Evolutionary conservation across 208 protist genomes (phyloP).

Genomic region (Leishmania tropica): DNA sequence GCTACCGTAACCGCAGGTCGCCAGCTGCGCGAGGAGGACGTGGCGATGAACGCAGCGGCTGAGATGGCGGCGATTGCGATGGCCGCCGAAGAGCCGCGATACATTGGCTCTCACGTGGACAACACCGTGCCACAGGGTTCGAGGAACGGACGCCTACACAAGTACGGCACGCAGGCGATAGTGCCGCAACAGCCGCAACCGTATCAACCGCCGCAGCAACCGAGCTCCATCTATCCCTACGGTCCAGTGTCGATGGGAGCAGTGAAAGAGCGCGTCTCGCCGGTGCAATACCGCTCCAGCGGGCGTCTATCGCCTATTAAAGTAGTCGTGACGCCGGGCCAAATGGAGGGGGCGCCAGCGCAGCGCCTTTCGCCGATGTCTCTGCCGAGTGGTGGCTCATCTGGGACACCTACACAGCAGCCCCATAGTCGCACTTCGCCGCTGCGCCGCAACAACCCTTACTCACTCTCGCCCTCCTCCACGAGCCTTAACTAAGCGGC

Average conservation of each 20-base stretch:
- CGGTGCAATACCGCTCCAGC: constrained; percentile 35
- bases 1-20: constrained; percentile 4
- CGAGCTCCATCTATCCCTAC: constrained; percentile 20
- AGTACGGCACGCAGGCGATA: constrained; percentile 7
- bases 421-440: constrained; percentile 29
- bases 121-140: constrained; percentile 13
- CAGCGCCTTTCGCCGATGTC: constrained; percentile 34
- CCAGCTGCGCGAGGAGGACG: constrained; percentile 26
- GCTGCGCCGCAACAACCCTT: constrained; percentile 39
- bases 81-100: constrained; percentile 20
- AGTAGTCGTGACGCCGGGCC: constrained; percentile 28
- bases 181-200: neutral
- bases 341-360: constrained; percentile 7
- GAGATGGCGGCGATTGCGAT: constrained; percentile 38
- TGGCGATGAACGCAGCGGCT: constrained; percentile 33
- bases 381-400: neutral
- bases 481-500: constrained; percentile 17
- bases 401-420: constrained; percentile 20
- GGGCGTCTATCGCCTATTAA: constrained; percentile 30
- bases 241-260: neutral
- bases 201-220: neutral
- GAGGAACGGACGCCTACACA: constrained; percentile 12
- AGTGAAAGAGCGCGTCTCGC: constrained; percentile 21
- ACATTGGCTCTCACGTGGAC: constrained; percentile 20
- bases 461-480: constrained; percentile 31